Evolutionary conservation across 2,329 filamentous ascomycete genomes (phyloP), one percentile per base, ranked within the genome.

Genomic region (Zasmidium cellare): DNA sequence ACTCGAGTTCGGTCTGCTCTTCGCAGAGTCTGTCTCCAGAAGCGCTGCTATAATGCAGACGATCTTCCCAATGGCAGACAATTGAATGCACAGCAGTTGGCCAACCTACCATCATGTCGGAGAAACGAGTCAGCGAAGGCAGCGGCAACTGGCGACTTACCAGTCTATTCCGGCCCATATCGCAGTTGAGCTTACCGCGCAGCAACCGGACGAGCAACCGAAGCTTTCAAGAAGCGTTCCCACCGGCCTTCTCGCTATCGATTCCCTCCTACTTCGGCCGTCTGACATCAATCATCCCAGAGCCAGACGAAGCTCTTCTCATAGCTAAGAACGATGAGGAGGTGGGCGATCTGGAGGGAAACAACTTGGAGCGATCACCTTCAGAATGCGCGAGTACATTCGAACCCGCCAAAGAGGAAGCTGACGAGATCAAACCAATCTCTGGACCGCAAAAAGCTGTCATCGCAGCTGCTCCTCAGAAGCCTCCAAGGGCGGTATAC

Each of bases 101-200:
- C 9, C 48, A 51, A 20, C 19, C 3, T 9, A 19, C 9, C 48
- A n/a, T 3, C 7, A 51, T 51, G 48, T 38, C 48, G 16, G 48
- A 51, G 20, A 46, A 50, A 12, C 46, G 46, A 22, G 22, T 20
- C 20, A 50, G 53, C 46, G 24, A 45, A 22, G 53, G 46, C 2
- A 55, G 53, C 22, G 53, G 44, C 7, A n/a, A 25, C 18, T 55
- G 46, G 53, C 9, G 24, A 45, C 53, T 55, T 23, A 49, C 53
- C 11, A 44, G 14, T 19, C 46, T 55, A 2, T 55, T 24, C 22
- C 16, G 53, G 19, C 28, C 53, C 5, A 44, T 41, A 14, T 50
- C 53, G 19, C 9, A 24, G 28, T 45, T 46, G 18, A 19, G 48
- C 12, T 18, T 55, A 19, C 53, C 46, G n/a, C 23, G n/a, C 19